These are phyloP conservation scores for Cyclocybe cylindracea DNA, from an alignment of 768 basidiomycete genomes.

Conservation along the genomic window DNA sequence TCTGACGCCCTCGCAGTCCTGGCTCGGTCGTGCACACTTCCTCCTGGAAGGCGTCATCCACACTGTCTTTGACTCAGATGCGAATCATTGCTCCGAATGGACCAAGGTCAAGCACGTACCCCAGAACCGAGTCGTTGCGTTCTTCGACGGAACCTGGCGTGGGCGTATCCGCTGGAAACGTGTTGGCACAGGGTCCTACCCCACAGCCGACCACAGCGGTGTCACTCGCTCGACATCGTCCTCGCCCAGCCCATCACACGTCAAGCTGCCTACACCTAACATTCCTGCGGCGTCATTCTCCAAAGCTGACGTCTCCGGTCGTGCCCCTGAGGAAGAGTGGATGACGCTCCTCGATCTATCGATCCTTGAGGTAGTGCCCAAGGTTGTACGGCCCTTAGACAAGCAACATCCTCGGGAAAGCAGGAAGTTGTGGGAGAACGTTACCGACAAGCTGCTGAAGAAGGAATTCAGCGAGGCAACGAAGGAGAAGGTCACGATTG, in stretches of 20 bases:
- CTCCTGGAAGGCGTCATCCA: conserved; percentile 89
- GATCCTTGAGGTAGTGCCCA: conserved; percentile 71
- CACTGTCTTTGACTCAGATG: conserved; percentile 66
- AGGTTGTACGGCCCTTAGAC: conserved; percentile 79
- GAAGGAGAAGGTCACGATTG: conserved; percentile 86
- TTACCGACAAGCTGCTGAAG: conserved; percentile 69
- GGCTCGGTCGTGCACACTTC: conserved; percentile 89
- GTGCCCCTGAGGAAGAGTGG: conserved; percentile 47
- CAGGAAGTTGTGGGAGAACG: conserved; percentile 82
- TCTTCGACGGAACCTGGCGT: conserved; percentile 89
- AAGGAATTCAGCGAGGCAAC: conserved; percentile 95
- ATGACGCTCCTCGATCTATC: conserved; percentile 76
- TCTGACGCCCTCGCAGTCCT: conserved; percentile 50
- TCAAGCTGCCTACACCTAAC: conserved; percentile 36
- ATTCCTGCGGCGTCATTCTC: conserved; percentile 41
- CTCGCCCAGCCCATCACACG: conserved; percentile 49
- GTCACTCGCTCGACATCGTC: conserved; percentile 43
- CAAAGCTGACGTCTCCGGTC: conserved; percentile 38
- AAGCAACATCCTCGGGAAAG: conserved; percentile 83
- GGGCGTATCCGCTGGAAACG: conserved; percentile 80
- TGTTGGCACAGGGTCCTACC: conserved; percentile 47
- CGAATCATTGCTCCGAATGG: conserved; percentile 65
- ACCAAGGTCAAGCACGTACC: conserved; percentile 92
- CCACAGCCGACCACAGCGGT: conserved; percentile 18
- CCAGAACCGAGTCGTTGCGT: conserved; percentile 68